Evolutionary conservation across 2,329 filamentous ascomycete species (phyloP).

Genomic region (Beauveria varroae): DNA sequence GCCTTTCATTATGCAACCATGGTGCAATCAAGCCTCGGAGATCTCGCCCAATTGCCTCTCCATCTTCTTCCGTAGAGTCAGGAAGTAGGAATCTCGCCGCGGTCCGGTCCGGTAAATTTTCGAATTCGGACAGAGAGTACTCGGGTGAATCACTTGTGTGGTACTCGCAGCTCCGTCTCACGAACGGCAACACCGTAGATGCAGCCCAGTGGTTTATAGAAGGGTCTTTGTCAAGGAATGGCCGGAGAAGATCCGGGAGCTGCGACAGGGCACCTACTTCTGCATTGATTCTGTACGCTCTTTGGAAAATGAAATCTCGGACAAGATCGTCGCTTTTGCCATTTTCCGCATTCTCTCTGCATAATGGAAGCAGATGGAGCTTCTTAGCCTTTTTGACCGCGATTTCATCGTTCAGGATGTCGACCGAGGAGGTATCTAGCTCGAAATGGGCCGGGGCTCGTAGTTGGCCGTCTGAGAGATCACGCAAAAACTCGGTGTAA

Average conservation of each 20-base stretch:
- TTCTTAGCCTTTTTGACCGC: slow-evolving; percentile 57
- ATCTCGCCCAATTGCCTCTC: slow-evolving; percentile 50
- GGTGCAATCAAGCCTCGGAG: slow-evolving; percentile 62
- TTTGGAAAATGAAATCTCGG: slow-evolving; percentile 57
- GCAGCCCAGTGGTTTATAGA: slow-evolving; percentile 61
- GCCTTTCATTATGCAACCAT: slow-evolving; percentile 61
- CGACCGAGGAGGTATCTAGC: slow-evolving; percentile 49
- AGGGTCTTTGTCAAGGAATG: slow-evolving; percentile 57
- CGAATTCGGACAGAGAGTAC: slow-evolving; percentile 56
- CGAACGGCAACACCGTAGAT: slow-evolving; percentile 59
- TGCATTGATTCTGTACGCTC: slow-evolving; percentile 61
- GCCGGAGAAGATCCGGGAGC: slow-evolving; percentile 57
- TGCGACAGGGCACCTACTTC: slow-evolving; percentile 66
- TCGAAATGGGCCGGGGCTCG: slow-evolving; percentile 29
- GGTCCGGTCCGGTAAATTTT: slow-evolving; percentile 48
- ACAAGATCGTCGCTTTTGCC: slow-evolving; percentile 47
- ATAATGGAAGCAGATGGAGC: slow-evolving; percentile 54
- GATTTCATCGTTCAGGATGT: slow-evolving; percentile 52
- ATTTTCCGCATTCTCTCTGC: slow-evolving; percentile 37
- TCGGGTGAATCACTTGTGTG: slow-evolving; percentile 44
- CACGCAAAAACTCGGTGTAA: slow-evolving; percentile 55
- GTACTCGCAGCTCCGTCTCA: slow-evolving; percentile 64
- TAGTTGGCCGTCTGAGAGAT: slow-evolving; percentile 44
- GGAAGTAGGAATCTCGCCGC: slow-evolving; percentile 57
- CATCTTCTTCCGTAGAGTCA: slow-evolving; percentile 38